These are phyloP conservation scores for Leishmania arabica DNA, from an alignment of 208 protist genomes.

Conservation along the genomic window DNA sequence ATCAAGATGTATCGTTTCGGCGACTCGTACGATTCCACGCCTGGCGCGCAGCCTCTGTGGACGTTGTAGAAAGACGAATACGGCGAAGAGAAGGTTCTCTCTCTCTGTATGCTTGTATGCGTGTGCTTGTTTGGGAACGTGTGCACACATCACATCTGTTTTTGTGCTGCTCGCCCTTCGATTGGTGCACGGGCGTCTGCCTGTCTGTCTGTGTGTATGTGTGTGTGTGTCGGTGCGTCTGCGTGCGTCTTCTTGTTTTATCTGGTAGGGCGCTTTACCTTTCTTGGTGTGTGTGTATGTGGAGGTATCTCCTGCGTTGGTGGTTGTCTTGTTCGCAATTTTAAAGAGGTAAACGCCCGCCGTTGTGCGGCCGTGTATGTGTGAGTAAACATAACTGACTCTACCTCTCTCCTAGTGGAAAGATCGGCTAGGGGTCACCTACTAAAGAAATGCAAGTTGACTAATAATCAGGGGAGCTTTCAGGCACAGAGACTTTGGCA, in stretches of 20 bases:
- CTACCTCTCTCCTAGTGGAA: background rate
- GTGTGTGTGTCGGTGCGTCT: background rate
- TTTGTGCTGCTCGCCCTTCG: background rate
- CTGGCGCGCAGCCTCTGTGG: slow-evolving; percentile 74
- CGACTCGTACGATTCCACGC: slow-evolving; percentile 86
- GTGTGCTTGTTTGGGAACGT: background rate
- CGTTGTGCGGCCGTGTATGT: background rate
- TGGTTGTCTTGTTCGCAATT: background rate
- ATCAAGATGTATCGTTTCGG: slow-evolving; percentile 96
- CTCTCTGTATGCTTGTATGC: background rate
- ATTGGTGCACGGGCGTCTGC: background rate
- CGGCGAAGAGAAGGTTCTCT: background rate
- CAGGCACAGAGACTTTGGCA: background rate
- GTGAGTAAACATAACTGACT: background rate
- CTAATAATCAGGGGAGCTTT: no score
- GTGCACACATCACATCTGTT: background rate
- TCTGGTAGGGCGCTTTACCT: background rate
- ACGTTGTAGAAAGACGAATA: slow-evolving; percentile 18
- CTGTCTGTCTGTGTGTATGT: background rate
- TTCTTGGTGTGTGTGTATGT: background rate
- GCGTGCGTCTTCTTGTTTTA: background rate
- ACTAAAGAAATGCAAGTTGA: background rate
- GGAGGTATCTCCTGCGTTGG: background rate
- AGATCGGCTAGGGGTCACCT: background rate
- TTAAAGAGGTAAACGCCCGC: background rate